Evolutionary conservation across 192 early-diverging fungal species (phyloP), one percentile per base, ranked within the genome.

Genomic region (Coemansia asiatica): DNA sequence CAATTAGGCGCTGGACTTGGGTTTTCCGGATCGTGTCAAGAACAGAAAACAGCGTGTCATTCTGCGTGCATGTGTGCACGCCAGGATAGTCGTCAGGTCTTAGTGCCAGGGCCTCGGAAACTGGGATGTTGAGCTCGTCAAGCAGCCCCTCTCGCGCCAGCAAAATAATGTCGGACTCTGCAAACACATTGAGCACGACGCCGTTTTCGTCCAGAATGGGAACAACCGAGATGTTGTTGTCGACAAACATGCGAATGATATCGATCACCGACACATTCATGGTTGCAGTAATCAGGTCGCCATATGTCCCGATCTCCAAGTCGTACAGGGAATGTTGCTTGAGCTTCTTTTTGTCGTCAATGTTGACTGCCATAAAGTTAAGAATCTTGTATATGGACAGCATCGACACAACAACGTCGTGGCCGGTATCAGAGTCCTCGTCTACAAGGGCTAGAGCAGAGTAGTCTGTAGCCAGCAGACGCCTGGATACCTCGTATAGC

Each of bases 111-210:
- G 95, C 94, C 64, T 95, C 91, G 27, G 87, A 88, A 9, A 98
- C 91, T 9, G 93, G 91, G 36, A 95, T 89, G 68, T 92, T 89
- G 51, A 97, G 84, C 65, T 95, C 89, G 51, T 73, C 82, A 26
- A 83, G 71, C 56, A 79, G 60, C 21, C 77, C 82, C 63, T 83
- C 82, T 35, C 82, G 82, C 9, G 74, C 77, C 51, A 83, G 74
- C 82, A 97, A 89, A 85, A 98, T 90, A 16, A 97, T 92, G 86
- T 98, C 96, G 18, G 92, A 94, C 53, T 95, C 94, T 70, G 95
- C 96, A 85, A 94, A 98, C 31, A 97, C 95, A 73, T 98, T 94
- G 38, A 97, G 65, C 29, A 98, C 94, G 15, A 86, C 73, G 38
- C 87, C 92, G 87, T 79, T 63, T 38, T 94, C 89, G 79, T 96